These are phyloP conservation scores for Gymnopilus junonius DNA, from an alignment of 768 basidiomycete genomes.

Conservation along the genomic window DNA sequence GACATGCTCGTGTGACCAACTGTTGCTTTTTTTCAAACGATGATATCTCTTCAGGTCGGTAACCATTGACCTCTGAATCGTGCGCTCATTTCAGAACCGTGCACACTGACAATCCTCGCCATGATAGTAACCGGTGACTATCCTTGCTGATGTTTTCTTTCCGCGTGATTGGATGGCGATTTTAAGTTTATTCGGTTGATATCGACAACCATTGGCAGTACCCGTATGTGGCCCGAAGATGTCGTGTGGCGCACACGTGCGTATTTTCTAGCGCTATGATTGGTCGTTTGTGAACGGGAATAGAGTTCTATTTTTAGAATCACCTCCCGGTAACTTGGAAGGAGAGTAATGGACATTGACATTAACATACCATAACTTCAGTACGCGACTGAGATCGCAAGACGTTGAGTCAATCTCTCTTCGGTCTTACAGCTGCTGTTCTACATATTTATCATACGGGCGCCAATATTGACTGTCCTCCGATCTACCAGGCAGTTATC, in stretches of 20 bases:
- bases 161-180: neutral
- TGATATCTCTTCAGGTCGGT: neutral
- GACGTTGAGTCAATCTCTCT: neutral
- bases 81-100: too few species aligned
- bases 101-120: neutral
- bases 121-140: neutral
- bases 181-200: too few species aligned
- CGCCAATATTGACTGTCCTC: neutral
- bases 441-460: neutral
- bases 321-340: neutral
- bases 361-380: neutral
- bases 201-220: neutral
- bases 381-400: neutral
- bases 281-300: neutral
- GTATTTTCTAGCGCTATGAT: neutral
- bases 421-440: neutral
- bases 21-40: neutral
- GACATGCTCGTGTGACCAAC: neutral
- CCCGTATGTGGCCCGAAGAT: neutral
- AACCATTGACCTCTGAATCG: too few species aligned
- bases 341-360: neutral
- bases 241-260: conserved; percentile 1
- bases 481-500: neutral
- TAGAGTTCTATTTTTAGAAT: neutral
- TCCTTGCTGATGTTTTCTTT: neutral